Conservation (phyloP, 140 eudicot species). For the Stevia rebaudiana region DNA sequence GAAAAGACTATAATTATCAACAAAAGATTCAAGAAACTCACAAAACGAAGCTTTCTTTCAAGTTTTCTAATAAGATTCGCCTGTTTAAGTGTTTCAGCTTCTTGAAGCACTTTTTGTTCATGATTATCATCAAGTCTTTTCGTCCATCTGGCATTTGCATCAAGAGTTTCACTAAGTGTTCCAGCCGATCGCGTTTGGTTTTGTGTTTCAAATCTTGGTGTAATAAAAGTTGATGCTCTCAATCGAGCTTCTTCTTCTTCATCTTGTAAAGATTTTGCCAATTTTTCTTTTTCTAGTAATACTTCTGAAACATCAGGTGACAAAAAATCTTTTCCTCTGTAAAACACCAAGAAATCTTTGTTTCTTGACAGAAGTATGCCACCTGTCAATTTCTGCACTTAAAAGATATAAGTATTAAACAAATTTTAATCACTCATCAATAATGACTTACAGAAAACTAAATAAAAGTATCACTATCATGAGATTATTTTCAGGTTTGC, state of each 20-base stretch:
- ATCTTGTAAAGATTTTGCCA: conserved; percentile 72
- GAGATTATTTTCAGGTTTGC: background rate
- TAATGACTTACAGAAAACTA: too few relatives aligned
- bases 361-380: conserved; percentile 81
- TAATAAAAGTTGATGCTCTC: conserved; percentile 50
- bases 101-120: conserved; percentile 50
- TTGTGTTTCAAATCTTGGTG: conserved; percentile 31
- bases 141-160: conserved; percentile 79
- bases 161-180: conserved; percentile 65
- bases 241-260: conserved; percentile 85
- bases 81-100: conserved; percentile 66
- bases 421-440: background rate
- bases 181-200: conserved; percentile 54
- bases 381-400: conserved; percentile 79
- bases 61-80: conserved; percentile 77
- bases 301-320: conserved; percentile 71
- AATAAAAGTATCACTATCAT: too few relatives aligned
- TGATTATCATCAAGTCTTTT: conserved; percentile 43
- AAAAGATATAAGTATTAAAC: background rate
- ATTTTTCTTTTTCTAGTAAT: conserved; percentile 63
- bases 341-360: conserved; percentile 84
- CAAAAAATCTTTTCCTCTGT: conserved; percentile 82
- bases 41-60: conserved; percentile 72
- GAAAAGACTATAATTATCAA: background rate
- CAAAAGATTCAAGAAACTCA: conserved; percentile 37